Percentiles rank a stretch among this genome's conserved stretches.
These are phyloP conservation scores for Diaporthe aspalathi DNA, from an alignment of 2,329 filamentous ascomycete species.

Conservation along the genomic window DNA sequence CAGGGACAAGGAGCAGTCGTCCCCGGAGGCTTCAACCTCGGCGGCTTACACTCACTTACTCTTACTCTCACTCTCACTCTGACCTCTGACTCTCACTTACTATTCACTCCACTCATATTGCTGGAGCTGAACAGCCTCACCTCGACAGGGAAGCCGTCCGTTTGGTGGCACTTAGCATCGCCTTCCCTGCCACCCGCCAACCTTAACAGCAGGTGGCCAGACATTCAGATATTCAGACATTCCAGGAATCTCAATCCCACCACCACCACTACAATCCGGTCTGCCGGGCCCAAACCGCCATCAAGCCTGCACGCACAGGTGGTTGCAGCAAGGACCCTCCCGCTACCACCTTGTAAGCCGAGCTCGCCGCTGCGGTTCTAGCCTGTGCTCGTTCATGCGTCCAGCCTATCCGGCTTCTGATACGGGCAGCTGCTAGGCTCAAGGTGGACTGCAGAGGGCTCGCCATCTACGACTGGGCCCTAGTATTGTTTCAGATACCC, in stretches of 20 bases:
- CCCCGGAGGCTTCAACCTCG: slow-evolving; percentile 10
- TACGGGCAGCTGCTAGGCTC: slow-evolving; percentile 28
- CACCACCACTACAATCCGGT: background rate
- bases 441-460: slow-evolving; percentile 15
- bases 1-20: background rate
- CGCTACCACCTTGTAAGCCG: slow-evolving; percentile 15
- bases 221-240: background rate
- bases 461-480: slow-evolving; percentile 12
- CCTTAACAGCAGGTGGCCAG: background rate
- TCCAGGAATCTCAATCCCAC: slow-evolving; percentile 11
- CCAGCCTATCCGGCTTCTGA: slow-evolving; percentile 1
- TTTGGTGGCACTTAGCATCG: slow-evolving; percentile 16
- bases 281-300: background rate
- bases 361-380: slow-evolving; percentile 28
- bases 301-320: slow-evolving; percentile 8
- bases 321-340: slow-evolving; percentile 26
- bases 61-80: background rate
- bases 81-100: too few relatives aligned
- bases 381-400: slow-evolving; percentile 25
- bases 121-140: slow-evolving; percentile 29
- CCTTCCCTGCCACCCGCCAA: slow-evolving; percentile 25
- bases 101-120: slow-evolving; percentile 1
- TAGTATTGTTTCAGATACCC: slow-evolving; percentile 33
- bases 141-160: slow-evolving; percentile 11
- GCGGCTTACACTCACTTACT: background rate